Conservation (phyloP, 257 asterid genomes). For the Scutellaria minor region DNA sequence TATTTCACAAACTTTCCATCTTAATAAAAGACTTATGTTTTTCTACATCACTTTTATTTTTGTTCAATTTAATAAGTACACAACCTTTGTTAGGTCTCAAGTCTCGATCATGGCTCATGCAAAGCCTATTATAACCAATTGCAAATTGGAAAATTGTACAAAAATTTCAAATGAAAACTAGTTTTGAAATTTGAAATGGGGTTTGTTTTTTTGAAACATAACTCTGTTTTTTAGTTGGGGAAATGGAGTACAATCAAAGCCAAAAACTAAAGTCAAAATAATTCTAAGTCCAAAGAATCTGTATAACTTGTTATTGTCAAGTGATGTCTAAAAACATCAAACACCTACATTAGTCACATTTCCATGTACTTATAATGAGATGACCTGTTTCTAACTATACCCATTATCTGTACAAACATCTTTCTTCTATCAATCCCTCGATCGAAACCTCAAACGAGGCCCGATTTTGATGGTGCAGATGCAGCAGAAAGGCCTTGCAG, state of each 20-base stretch:
- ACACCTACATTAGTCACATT: slow-evolving; percentile 25
- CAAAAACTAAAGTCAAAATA: neutral
- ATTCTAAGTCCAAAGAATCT: slow-evolving; percentile 17
- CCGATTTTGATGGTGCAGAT: slow-evolving; percentile 35
- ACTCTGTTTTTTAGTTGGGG: no score
- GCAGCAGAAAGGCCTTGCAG: slow-evolving; percentile 71
- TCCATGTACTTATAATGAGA: slow-evolving; percentile 6
- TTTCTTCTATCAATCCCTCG: neutral
- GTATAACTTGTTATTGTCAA: slow-evolving; percentile 11
- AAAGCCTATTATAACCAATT: no score
- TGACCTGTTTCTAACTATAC: slow-evolving; percentile 24
- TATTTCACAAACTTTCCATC: no score
- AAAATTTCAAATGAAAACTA: no score
- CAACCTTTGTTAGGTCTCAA: no score
- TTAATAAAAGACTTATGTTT: no score
- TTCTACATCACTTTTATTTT: no score
- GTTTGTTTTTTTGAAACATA: no score
- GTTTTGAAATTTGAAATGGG: no score
- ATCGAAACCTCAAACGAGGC: slow-evolving; percentile 36
- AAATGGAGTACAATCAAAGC: neutral
- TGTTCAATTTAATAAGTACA: no score
- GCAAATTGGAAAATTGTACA: no score
- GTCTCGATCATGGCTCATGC: no score
- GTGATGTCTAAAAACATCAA: slow-evolving; percentile 8
- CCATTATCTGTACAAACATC: slow-evolving; percentile 37